Evolutionary conservation across 2,329 filamentous ascomycete genomes (phyloP).

Genomic region (Aphanoascus verrucosus): DNA sequence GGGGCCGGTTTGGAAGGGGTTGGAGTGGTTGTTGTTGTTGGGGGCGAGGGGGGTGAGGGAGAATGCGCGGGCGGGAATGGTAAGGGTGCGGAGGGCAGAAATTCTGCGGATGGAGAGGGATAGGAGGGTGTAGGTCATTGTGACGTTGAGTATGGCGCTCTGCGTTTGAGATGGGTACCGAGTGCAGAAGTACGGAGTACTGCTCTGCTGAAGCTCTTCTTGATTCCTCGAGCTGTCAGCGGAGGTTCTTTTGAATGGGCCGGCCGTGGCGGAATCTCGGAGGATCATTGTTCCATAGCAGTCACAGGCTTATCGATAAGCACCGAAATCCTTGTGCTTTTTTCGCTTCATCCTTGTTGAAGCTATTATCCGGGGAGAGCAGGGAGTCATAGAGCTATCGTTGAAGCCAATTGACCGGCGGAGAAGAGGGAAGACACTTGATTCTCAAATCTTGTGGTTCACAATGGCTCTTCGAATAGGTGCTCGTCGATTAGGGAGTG

Average conservation of each 20-base stretch:
- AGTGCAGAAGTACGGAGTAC: not conserved
- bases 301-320: conserved; percentile 7
- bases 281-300: not conserved
- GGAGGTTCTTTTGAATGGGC: not conserved
- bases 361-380: not conserved
- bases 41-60: conserved; percentile 15
- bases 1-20: conserved; percentile 41
- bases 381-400: conserved; percentile 1
- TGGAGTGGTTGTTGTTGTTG: conserved; percentile 21
- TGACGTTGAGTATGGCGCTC: not conserved
- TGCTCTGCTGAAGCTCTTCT: not conserved
- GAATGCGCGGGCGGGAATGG: not conserved
- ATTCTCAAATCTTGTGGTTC: too few relatives aligned
- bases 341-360: not conserved
- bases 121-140: not conserved
- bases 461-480: conserved; percentile 13
- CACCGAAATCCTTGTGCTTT: not conserved
- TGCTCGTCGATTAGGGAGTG: conserved; percentile 16
- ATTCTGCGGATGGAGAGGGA: not conserved
- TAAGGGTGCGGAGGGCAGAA: not conserved
- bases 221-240: not conserved
- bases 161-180: not conserved
- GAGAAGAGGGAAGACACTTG: not conserved
- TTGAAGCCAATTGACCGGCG: not conserved
- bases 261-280: not conserved